Evolutionary conservation across 768 basidiomycete genomes (phyloP).

Genomic region (Suillus decipiens): DNA sequence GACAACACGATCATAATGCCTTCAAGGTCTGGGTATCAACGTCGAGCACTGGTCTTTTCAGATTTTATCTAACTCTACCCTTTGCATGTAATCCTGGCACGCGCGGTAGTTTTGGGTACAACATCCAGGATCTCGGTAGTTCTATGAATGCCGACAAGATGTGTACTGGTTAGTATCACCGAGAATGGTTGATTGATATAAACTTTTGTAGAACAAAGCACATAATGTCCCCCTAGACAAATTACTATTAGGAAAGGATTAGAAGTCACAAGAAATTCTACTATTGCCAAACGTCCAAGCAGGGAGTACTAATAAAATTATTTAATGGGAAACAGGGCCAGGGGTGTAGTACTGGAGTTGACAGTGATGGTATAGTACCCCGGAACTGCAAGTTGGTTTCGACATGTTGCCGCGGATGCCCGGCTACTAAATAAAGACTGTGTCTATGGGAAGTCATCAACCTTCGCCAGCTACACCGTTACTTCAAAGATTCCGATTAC

Average conservation of each 20-base stretch:
- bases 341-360: too few species aligned
- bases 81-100: not conserved
- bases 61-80: not conserved
- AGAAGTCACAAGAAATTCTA: not conserved
- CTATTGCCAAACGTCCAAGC: not conserved
- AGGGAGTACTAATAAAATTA: not conserved
- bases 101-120: not conserved
- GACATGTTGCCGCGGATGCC: too few species aligned
- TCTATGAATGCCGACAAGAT: not conserved
- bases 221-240: not conserved
- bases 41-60: not conserved
- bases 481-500: not conserved
- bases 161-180: not conserved
- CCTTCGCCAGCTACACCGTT: not conserved
- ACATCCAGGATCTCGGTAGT: not conserved
- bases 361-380: too few species aligned
- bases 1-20: not conserved
- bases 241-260: not conserved
- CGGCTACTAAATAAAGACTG: not conserved
- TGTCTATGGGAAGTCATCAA: not conserved
- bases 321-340: too few species aligned
- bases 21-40: too few species aligned
- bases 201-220: not conserved
- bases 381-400: too few species aligned
- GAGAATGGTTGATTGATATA: not conserved